A percentile compares a stretch with the other conserved stretches of the same genome.
phyloP scores from a whole-genome alignment of 2,329 filamentous ascomycete genomes.

The Trichoderma pleuroti region DNA sequence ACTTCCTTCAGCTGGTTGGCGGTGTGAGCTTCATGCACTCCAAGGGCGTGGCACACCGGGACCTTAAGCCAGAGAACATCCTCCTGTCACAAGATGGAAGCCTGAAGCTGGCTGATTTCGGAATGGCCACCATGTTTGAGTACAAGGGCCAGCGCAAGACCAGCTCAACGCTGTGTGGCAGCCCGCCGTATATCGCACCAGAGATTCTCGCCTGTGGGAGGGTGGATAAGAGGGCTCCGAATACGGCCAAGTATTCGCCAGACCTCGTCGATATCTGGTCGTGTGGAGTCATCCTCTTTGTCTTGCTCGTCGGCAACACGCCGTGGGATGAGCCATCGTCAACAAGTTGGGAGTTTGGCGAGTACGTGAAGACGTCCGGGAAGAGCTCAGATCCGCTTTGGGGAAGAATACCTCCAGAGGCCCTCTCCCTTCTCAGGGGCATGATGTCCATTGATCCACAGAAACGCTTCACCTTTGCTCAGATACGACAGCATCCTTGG shows the following conservation, averaged over 20 bases:
- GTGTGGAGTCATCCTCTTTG: slow-evolving; percentile 95
- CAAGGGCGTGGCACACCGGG: slow-evolving; percentile 89
- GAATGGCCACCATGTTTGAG: slow-evolving; percentile 88
- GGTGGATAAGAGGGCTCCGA: slow-evolving; percentile 44
- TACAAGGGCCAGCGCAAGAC: slow-evolving; percentile 79
- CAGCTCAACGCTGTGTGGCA: slow-evolving; percentile 88
- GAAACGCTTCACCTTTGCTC: slow-evolving; percentile 78
- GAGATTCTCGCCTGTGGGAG: slow-evolving; percentile 67
- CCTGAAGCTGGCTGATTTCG: slow-evolving; percentile 94
- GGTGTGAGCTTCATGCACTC: slow-evolving; percentile 95
- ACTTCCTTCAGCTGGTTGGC: slow-evolving; percentile 86
- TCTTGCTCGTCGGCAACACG: slow-evolving; percentile 90
- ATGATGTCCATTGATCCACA: slow-evolving; percentile 82
- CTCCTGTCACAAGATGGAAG: slow-evolving; percentile 79
- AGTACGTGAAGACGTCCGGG: slow-evolving; percentile 78
- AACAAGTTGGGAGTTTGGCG: slow-evolving; percentile 84
- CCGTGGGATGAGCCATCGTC: slow-evolving; percentile 93
- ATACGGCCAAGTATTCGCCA: slow-evolving; percentile 63
- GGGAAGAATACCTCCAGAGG: slow-evolving; percentile 69
- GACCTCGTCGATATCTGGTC: slow-evolving; percentile 94
- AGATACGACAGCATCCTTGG: slow-evolving; percentile 91
- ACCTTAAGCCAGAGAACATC: slow-evolving; percentile 94
- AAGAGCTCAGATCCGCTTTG: slow-evolving; percentile 82
- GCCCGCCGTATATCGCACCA: slow-evolving; percentile 94
- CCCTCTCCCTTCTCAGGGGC: slow-evolving; percentile 78